Evolutionary conservation across 805 yeast genomes (phyloP).

Genomic region (Cephaloascus fragrans): DNA sequence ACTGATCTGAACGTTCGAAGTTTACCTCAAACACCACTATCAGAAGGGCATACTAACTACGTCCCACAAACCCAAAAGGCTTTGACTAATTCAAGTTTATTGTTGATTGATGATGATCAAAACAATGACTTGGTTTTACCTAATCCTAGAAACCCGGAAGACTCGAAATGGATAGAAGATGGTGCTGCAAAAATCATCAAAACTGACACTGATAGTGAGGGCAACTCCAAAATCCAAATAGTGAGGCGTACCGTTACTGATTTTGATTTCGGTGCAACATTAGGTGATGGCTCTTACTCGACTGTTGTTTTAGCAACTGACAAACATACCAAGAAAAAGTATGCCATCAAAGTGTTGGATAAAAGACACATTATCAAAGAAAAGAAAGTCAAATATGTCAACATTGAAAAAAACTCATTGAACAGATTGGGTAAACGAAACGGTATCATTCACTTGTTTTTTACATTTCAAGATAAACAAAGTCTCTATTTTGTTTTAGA

Average conservation of each 20-base stretch:
- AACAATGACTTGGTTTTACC: not conserved
- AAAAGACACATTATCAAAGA: conserved; percentile 73
- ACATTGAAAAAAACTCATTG: conserved; percentile 72
- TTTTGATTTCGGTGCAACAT: conserved; percentile 28
- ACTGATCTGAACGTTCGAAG: not conserved
- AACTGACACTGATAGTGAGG: conserved; percentile 2
- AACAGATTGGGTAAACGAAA: conserved; percentile 52
- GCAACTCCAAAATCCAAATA: conserved; percentile 10
- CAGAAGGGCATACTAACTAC: not conserved
- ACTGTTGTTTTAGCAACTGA: conserved; percentile 37
- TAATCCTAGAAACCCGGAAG: not conserved
- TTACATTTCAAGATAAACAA: conserved; percentile 72
- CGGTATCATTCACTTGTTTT: conserved; percentile 61
- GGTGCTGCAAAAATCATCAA: not conserved
- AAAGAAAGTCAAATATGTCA: conserved; percentile 77
- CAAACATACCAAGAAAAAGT: conserved; percentile 43
- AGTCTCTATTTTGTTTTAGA: conserved; percentile 69
- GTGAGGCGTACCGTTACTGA: conserved; percentile 28
- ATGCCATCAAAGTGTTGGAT: conserved; percentile 70
- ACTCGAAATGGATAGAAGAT: not conserved
- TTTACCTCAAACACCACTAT: not conserved
- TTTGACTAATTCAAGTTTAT: not conserved
- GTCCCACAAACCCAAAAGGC: not conserved
- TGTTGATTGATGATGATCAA: not conserved
- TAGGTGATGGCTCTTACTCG: conserved; percentile 37